Evolutionary conservation across 805 yeast genomes (phyloP), one percentile per base, ranked within the genome.

Genomic region (Debaryomyces maramus): DNA sequence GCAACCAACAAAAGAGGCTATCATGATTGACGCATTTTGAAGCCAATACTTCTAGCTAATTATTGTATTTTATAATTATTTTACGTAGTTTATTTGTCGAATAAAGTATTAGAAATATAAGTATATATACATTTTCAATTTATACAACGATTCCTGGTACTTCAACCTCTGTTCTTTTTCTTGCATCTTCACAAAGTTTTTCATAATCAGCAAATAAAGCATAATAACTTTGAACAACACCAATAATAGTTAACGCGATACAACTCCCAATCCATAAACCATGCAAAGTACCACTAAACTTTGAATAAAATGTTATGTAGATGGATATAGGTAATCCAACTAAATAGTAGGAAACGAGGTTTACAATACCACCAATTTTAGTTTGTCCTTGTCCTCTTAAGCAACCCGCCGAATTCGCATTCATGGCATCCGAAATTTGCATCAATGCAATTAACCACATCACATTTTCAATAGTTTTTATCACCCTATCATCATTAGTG

Each of bases 361-460:
- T 80, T 23, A 80, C 72, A 37, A 72, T 70, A 2, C 85, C 84
- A 0, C 85, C 84, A 26, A 81, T 73, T 50, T 72, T 75, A 31
- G 83, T 84, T 58, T 78, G 78, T 11, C 91, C 91, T 63, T 84
- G 90, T 5, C 91, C 91, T 56, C 93, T 73, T 39, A 85, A 65
- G 44, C 87, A 73, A 11, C 91, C 91, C 11, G 88, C 89, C 1
- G 85, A 77, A 35, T 83, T 80, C 11, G 88, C 85, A 46, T 83
- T 77, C 52, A 80, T 62, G 8, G 83, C 81, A 59, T 85, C 93
- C 39, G 77, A 77, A 18, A 85, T 61, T 63, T 85, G 90, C 75
- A 82, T 83, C 22, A 78, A 52, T 1, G 89, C 85, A 34, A 81
- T 75, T 32, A 82, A 63, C 56, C 85, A 80, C 63, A 85, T 64